Conservation (phyloP, 129 eudicot genomes). For the Helianthus annuus region HanXRQr2.0-SUNRISE NC_035445.2:75484741-75485240, state of each 20-base stretch:
- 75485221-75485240: constrained; percentile 84
- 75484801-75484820: too few relatives aligned
- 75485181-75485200: constrained; percentile 92
- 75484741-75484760: too few relatives aligned
- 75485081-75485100: not conserved
- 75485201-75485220: constrained; percentile 64
- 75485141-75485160: constrained; percentile 81
- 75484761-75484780: too few relatives aligned
- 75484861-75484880: too few relatives aligned
- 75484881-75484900: too few relatives aligned
- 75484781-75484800: too few relatives aligned
- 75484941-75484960: not conserved
- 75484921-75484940: not conserved
- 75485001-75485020: not conserved
- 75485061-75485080: not conserved
- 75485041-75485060: not conserved
- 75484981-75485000: not conserved
- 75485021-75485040: too few relatives aligned
- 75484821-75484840: too few relatives aligned
- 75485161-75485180: constrained; percentile 52
- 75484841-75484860: too few relatives aligned
- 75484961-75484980: not conserved
- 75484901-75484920: not conserved
- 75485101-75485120: not conserved
- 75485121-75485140: constrained; percentile 60